Evolutionary conservation across 177 flowering plant species (phyloP), one percentile per base, ranked within the genome.

Genomic region (Vitis hybrid): DNA sequence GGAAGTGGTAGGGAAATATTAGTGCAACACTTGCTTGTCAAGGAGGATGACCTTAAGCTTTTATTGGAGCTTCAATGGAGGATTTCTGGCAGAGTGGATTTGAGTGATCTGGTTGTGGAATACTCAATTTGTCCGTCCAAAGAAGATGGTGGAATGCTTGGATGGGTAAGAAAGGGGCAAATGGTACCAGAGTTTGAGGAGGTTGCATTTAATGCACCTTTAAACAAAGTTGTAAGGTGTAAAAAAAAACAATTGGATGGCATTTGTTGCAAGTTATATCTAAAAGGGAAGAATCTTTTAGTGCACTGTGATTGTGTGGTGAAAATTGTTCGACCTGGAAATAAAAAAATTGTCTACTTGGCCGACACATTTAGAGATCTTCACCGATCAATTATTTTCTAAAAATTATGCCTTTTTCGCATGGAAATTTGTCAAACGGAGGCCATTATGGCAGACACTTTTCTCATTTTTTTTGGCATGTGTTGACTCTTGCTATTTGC

Each of bases 181-280:
- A 87, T 94, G 97, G 98, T 92, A 52, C 91, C 98, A 3, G 97
- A 92, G 78, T 94, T 94, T 81, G 98, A 92, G 81, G 91, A 94
- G 78, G 92, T 91, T 80, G 97, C 97, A 71, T 94, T 94, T 77
- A 71, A 61, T 82, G 89, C 97, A 52, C 87, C 90, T 21, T 66
- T 88, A 71, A 87, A 91, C 75, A 85, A 87, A 78, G 84, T 92
- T 50, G 91, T 90, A 27, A 81, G 76, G 46, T 90, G 95, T 77
- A 91, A 92, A 74, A 92, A 94, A 60, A 72, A 90, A 74, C 91
- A 24, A 2, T 87, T 79, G 98, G 98, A 21, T 94, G 93, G 95
- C 98, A 94, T 73, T 80, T 92, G 76, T 78, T 94, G 81, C 97
- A 90, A 84, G 97, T 94, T 69, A 68, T 94, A 56, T 87, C 97